Base-by-base conservation (phyloP, 257 asterid genomes). In the Fraxinus anomala region DNA sequence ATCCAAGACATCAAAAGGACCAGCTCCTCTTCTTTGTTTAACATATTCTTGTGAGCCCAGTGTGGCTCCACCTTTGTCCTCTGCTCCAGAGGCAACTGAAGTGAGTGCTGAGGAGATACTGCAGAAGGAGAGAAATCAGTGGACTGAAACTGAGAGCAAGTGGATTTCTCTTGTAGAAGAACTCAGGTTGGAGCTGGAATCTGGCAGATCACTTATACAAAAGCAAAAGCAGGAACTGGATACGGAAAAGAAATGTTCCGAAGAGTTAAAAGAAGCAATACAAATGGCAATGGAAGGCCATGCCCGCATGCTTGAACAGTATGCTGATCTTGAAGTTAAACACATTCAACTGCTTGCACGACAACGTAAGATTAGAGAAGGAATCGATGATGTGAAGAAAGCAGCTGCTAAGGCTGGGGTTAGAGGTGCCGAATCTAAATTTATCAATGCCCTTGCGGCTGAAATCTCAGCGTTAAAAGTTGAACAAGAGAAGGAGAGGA, bases 281-380 rank as follows among this genome's bases (percentile, higher is more conserved):
- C 97, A 91, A 89, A 83, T 93, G 94, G 97, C 99, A 68, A 92
- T 96, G 96, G 97, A 96, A 81, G 96, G 99, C 77, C 99, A 96
- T 83, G 97, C 97, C 49, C 96, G 99, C 80, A 92, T 96, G 99
- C 96, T 96, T 34, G 99, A 96, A 84, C 98, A 93, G 80, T 96
- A 96, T 80, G 97, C 92, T 31, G 98, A 96, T 65, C 97, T 96
- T 49, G 97, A 96, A 87, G 98, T 92, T 85, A 92, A 89, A 77
- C 99, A 96, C 80, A 92, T 96, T 61, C 94, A 93, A 49, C 67
- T 96, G 87, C 99, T 96, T 82, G 86, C 84, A 23, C 90, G 94
- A 72, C 96, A 92, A 76, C 84, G 99, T 84, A 90, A 82, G 76
- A 86, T 92, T 76, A 93, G 84, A 68, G 97, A 93, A 10, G 98